Conservation (phyloP, 352 stramenopile species). For the Heterotrichella gracilis region DNA sequence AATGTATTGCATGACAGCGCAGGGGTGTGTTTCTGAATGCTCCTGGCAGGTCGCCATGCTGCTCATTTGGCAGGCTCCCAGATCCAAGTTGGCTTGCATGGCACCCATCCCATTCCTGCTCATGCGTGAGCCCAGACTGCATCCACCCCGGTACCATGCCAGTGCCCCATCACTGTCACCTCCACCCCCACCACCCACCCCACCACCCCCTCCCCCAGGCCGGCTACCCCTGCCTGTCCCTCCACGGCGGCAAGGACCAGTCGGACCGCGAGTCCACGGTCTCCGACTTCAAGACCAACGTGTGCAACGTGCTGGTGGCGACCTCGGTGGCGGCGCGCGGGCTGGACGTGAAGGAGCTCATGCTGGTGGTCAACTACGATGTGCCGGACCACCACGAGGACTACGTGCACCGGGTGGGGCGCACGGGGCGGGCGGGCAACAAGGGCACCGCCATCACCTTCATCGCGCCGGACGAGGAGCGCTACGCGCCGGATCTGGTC, state of each 20-base stretch:
- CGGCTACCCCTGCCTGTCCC: slow-evolving; percentile 61
- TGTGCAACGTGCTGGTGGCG: slow-evolving; percentile 28
- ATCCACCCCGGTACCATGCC: no score
- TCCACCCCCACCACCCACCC: no score
- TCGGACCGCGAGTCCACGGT: slow-evolving; percentile 92
- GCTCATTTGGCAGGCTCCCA: no score
- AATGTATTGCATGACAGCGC: no score
- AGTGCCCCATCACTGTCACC: no score
- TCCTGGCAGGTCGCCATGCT: no score
- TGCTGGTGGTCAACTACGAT: slow-evolving; percentile 96
- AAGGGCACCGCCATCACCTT: slow-evolving; percentile 96
- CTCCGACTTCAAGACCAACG: slow-evolving; percentile 66
- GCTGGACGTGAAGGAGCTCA: slow-evolving; percentile 82
- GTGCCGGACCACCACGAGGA: slow-evolving; percentile 96
- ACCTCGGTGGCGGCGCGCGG: slow-evolving; percentile 78
- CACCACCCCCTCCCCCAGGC: no score
- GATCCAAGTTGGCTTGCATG: no score
- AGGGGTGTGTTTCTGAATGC: no score
- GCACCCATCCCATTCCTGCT: no score
- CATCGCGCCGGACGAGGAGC: slow-evolving; percentile 72
- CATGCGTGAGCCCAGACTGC: no score
- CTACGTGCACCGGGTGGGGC: slow-evolving; percentile 88
- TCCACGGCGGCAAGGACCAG: slow-evolving; percentile 96
- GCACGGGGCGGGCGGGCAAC: slow-evolving; percentile 62
- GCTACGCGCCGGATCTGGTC: slow-evolving; percentile 79